A percentile compares a stretch with the other conserved stretches of the same genome.
phyloP scores from a whole-genome alignment of 495 filamentous ascomycete genomes.

The Penicillium steckii region DNA sequence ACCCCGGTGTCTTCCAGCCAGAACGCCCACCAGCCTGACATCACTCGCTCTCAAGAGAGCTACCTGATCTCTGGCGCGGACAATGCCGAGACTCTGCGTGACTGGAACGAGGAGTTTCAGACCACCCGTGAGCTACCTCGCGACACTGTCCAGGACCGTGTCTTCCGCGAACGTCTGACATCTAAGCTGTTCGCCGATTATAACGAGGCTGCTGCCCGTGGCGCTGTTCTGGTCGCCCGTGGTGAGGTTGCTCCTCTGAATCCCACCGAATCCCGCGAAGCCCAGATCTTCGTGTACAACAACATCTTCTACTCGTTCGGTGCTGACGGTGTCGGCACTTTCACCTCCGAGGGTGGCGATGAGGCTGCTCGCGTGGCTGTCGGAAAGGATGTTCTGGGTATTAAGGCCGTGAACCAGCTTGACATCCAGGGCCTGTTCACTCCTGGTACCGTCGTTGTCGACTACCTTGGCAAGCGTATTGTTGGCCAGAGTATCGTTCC shows the following conservation, averaged over 20 bases:
- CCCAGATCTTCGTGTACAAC: slow-evolving; percentile 99
- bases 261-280: slow-evolving; percentile 87
- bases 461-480: slow-evolving; percentile 95
- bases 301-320: slow-evolving; percentile 99
- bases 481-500: slow-evolving; percentile 98
- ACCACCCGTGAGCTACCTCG: slow-evolving; percentile 90
- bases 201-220: slow-evolving; percentile 88
- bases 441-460: slow-evolving; percentile 92
- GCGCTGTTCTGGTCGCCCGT: slow-evolving; percentile 88
- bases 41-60: slow-evolving; percentile 87
- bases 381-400: slow-evolving; percentile 93
- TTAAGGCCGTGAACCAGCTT: slow-evolving; percentile 92
- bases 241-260: slow-evolving; percentile 97
- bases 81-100: slow-evolving; percentile 87
- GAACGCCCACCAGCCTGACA: slow-evolving; percentile 73
- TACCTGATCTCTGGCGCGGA: slow-evolving; percentile 88
- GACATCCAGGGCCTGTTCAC: slow-evolving; percentile 94
- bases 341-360: slow-evolving; percentile 93
- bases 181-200: slow-evolving; percentile 98
- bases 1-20: slow-evolving; percentile 59
- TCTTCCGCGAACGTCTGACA: slow-evolving; percentile 91
- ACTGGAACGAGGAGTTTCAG: slow-evolving; percentile 99
- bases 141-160: slow-evolving; percentile 90
- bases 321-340: slow-evolving; percentile 96
- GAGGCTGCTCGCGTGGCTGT: slow-evolving; percentile 96